phyloP scores from a whole-genome alignment of 2,329 filamentous ascomycete species.

The Cladosporium sp. region DNA sequence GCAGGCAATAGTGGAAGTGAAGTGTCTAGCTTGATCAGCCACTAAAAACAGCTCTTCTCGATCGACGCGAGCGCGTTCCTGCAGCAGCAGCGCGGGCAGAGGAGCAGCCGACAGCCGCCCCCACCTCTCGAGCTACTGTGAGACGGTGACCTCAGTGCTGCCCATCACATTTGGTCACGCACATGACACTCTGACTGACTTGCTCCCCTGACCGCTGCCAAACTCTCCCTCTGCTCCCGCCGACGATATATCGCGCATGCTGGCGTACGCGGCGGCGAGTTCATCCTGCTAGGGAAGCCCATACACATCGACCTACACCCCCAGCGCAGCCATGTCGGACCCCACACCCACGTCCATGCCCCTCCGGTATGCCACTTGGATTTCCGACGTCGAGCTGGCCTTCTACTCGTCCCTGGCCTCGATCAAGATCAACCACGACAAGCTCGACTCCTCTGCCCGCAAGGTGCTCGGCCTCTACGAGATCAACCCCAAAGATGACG shows the following conservation, averaged over 20 bases:
- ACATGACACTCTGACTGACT: neutral
- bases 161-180: neutral
- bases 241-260: neutral
- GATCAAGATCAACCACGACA: conserved; percentile 95
- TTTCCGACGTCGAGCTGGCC: conserved; percentile 89
- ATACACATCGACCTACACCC: neutral
- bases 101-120: neutral
- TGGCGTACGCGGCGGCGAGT: neutral
- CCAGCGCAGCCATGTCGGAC: neutral
- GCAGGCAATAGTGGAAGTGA: conserved; percentile 10
- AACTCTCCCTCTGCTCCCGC: neutral
- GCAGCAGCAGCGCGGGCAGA: neutral
- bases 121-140: neutral
- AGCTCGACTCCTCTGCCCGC: conserved; percentile 89
- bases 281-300: neutral
- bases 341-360: conserved; percentile 24
- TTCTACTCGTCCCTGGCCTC: conserved; percentile 93
- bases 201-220: neutral
- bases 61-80: neutral
- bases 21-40: neutral
- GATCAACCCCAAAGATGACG: conserved; percentile 68
- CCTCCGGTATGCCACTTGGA: conserved; percentile 82
- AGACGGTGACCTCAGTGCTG: neutral
- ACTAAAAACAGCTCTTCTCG: neutral
- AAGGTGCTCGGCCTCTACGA: conserved; percentile 87